Conservation (phyloP, 1,284 basidiomycete genomes). For the Rhizopogon hawkerae region DNA sequence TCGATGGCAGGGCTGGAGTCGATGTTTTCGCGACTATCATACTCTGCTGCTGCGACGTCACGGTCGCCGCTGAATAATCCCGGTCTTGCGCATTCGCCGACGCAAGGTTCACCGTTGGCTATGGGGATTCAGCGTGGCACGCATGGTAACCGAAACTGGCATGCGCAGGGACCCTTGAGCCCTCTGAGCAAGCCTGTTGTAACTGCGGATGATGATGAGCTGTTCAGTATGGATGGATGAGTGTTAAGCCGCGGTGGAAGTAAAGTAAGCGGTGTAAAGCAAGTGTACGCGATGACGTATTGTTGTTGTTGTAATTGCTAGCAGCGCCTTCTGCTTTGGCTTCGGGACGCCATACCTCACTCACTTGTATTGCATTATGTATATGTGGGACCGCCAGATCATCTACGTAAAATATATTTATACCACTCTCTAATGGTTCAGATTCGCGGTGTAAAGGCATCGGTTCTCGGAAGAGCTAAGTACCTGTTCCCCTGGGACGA, state of each 20-base stretch:
- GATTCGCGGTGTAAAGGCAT: not conserved
- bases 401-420: slow-evolving; percentile 4
- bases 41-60: slow-evolving; percentile 33
- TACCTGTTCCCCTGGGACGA: no score
- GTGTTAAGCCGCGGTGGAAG: not conserved
- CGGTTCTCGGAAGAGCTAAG: not conserved
- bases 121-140: slow-evolving; percentile 29
- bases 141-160: slow-evolving; percentile 34
- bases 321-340: not conserved
- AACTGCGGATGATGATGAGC: slow-evolving; percentile 50
- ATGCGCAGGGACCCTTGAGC: slow-evolving; percentile 34
- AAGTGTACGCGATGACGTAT: not conserved
- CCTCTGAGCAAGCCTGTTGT: slow-evolving; percentile 51
- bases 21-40: slow-evolving; percentile 43
- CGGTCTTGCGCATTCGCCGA: slow-evolving; percentile 13
- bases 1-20: slow-evolving; percentile 34
- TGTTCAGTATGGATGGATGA: slow-evolving; percentile 60
- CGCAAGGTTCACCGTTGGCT: slow-evolving; percentile 29
- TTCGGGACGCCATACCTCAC: slow-evolving; percentile 2
- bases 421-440: not conserved
- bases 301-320: not conserved
- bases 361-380: slow-evolving; percentile 2
- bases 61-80: slow-evolving; percentile 6
- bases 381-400: not conserved
- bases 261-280: slow-evolving; percentile 1